Conservation (phyloP, 257 asterid species). For the Plantago ovata region DNA sequence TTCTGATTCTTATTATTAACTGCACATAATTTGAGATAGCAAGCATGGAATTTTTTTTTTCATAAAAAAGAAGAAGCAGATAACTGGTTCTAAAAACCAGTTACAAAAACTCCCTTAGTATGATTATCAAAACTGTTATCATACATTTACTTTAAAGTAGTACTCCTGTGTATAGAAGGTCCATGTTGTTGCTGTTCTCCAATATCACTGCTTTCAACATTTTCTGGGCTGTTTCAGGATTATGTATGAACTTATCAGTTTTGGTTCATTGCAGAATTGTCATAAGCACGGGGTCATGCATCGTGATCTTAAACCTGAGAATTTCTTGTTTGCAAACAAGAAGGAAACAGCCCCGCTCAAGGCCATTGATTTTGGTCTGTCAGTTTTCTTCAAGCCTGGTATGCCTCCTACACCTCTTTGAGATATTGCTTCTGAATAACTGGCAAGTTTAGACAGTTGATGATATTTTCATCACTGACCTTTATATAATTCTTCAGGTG, state of each 20-base stretch:
- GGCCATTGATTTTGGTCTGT: slow-evolving; percentile 64
- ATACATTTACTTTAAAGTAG: too few species aligned
- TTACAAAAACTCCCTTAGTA: too few species aligned
- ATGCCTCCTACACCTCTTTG: slow-evolving; percentile 10
- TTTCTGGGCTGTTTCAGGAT: too few species aligned
- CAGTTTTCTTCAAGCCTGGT: slow-evolving; percentile 65
- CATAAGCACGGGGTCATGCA: slow-evolving; percentile 62
- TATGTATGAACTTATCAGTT: neutral
- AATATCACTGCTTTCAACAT: too few species aligned
- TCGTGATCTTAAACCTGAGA: slow-evolving; percentile 69
- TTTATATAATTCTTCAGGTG: slow-evolving; percentile 29
- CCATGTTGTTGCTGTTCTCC: too few species aligned
- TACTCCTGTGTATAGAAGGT: too few species aligned
- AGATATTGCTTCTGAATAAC: slow-evolving; percentile 1
- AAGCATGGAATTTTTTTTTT: too few species aligned
- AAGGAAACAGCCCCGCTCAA: slow-evolving; percentile 55
- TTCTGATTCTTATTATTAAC: too few species aligned
- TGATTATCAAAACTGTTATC: too few species aligned
- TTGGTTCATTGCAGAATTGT: slow-evolving; percentile 37
- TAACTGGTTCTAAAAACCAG: too few species aligned
- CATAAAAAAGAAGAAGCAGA: too few species aligned
- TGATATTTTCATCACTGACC: slow-evolving; percentile 1
- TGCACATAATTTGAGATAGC: too few species aligned
- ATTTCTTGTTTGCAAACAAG: slow-evolving; percentile 46
- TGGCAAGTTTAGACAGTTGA: neutral